These are phyloP conservation scores for Aureobasidium sp. DNA, from an alignment of 2,329 filamentous ascomycete species.

Conservation along the genomic window DNA sequence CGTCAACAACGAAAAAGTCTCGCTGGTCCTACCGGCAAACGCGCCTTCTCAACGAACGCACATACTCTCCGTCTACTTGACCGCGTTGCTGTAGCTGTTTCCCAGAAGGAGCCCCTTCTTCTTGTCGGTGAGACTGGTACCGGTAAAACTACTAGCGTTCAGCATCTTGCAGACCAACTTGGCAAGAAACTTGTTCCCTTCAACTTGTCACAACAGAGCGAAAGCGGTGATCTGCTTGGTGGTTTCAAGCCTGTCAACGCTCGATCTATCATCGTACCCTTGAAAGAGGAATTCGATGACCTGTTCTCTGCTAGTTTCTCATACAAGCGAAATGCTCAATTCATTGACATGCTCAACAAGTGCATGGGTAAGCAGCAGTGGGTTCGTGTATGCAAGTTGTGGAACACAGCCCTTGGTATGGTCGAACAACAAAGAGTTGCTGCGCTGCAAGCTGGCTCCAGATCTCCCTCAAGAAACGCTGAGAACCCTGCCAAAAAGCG, in stretches of 20 bases:
- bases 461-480: slow-evolving; percentile 37
- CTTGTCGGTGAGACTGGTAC: slow-evolving; percentile 99
- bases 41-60: slow-evolving; percentile 73
- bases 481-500: slow-evolving; percentile 64
- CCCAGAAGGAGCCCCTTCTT: slow-evolving; percentile 74
- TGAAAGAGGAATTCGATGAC: slow-evolving; percentile 90
- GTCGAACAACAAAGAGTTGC: slow-evolving; percentile 49
- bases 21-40: slow-evolving; percentile 9
- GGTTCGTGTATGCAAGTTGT: slow-evolving; percentile 75
- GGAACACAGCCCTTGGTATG: slow-evolving; percentile 83
- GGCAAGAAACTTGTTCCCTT: slow-evolving; percentile 85
- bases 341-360: slow-evolving; percentile 71
- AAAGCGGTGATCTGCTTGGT: slow-evolving; percentile 89
- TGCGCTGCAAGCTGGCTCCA: slow-evolving; percentile 21
- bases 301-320: slow-evolving; percentile 86
- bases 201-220: slow-evolving; percentile 96
- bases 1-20: slow-evolving; percentile 8
- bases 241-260: slow-evolving; percentile 95
- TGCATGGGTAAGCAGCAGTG: slow-evolving; percentile 76
- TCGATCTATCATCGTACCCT: slow-evolving; percentile 73
- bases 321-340: slow-evolving; percentile 75
- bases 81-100: slow-evolving; percentile 74
- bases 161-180: slow-evolving; percentile 77
- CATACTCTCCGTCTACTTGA: slow-evolving; percentile 81
- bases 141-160: slow-evolving; percentile 92